These are phyloP conservation scores for Naumovozyma castellii DNA, from an alignment of 805 yeast species.

Conservation along the genomic window DNA sequence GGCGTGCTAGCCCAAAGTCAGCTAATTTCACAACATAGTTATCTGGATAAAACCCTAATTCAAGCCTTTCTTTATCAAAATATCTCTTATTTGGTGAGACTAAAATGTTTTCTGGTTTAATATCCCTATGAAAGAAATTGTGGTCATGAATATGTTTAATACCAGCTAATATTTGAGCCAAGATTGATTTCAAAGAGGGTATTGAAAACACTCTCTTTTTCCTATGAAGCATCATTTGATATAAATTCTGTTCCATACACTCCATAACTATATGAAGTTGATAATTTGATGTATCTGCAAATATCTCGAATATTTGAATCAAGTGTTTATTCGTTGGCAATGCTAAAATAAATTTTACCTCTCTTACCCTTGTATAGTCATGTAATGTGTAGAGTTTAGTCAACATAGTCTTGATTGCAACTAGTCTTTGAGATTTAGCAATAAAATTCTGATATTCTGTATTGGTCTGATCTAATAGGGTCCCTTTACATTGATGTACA, in stretches of 20 bases:
- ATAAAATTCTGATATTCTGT: constrained; percentile 23
- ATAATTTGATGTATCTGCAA: constrained; percentile 52
- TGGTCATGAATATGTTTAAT: constrained; percentile 70
- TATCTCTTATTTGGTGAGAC: constrained; percentile 49
- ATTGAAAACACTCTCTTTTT: constrained; percentile 44
- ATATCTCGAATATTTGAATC: constrained; percentile 69
- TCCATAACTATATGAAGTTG: constrained; percentile 83
- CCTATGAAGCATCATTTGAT: constrained; percentile 64
- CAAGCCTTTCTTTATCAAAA: constrained; percentile 33
- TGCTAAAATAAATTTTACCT: constrained; percentile 53
- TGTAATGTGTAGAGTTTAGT: constrained; percentile 42
- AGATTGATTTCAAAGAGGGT: constrained; percentile 51
- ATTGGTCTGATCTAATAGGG: constrained; percentile 39
- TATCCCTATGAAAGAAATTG: constrained; percentile 66
- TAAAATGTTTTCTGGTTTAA: constrained; percentile 88
- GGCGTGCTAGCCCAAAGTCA: constrained; percentile 72
- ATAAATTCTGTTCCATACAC: constrained; percentile 70
- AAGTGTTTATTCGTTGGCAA: constrained; percentile 65
- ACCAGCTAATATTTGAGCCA: constrained; percentile 66
- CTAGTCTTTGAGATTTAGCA: constrained; percentile 34
- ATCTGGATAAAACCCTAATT: constrained; percentile 20
- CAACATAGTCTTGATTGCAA: constrained; percentile 79
- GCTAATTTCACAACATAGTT: constrained; percentile 62
- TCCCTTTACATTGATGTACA: constrained; percentile 18
- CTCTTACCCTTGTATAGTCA: constrained; percentile 53